Percentiles rank a stretch among this genome's conserved stretches.
These are phyloP conservation scores for Diaporthe sp. DNA, from an alignment of 2,329 filamentous ascomycete genomes.

Conservation along the genomic window DNA sequence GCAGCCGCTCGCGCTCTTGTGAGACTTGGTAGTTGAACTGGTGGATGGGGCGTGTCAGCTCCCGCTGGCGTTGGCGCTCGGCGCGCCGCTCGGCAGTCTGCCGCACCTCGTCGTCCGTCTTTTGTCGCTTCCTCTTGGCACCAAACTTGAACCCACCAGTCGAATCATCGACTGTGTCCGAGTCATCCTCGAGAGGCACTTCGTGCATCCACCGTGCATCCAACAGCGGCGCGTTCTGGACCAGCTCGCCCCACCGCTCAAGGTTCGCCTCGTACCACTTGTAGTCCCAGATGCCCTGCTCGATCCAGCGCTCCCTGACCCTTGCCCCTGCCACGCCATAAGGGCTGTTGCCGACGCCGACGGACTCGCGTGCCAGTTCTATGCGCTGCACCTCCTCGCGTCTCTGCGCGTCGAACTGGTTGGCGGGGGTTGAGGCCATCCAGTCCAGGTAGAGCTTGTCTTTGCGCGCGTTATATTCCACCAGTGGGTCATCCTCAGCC, in stretches of 20 bases:
- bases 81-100: not conserved
- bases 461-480: not conserved
- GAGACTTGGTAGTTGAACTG: constrained; percentile 11
- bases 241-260: not conserved
- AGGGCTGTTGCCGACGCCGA: not conserved
- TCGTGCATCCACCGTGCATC: constrained; percentile 13
- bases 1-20: not conserved
- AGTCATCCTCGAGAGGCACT: not conserved
- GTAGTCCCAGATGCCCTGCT: constrained; percentile 45
- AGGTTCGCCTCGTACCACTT: constrained; percentile 36
- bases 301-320: constrained; percentile 43
- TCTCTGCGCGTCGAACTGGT: not conserved
- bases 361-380: not conserved
- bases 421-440: too few species aligned
- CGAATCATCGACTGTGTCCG: not conserved
- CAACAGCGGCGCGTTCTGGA: not conserved
- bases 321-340: constrained; percentile 6
- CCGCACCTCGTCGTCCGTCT: not conserved
- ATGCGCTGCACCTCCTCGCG: not conserved
- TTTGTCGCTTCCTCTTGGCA: constrained; percentile 6
- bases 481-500: accelerated
- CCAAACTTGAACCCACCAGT: not conserved
- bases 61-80: not conserved
- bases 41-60: constrained; percentile 2
- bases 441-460: constrained; percentile 5